These are phyloP conservation scores for Neostapfia colusana DNA, from an alignment of 176 grass and related monocot species.

Conservation along the genomic window DNA sequence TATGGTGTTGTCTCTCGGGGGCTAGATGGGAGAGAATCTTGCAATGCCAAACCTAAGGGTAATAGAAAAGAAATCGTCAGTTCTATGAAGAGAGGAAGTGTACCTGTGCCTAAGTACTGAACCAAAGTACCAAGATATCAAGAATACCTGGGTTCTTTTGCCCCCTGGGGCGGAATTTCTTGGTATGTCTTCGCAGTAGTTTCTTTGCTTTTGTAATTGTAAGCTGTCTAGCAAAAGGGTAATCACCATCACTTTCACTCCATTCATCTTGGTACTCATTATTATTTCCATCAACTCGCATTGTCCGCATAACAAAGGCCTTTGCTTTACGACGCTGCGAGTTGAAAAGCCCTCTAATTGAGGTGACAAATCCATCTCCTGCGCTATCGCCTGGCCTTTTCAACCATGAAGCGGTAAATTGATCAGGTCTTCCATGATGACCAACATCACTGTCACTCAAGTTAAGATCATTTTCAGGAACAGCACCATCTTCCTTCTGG, in stretches of 20 bases:
- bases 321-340: conserved; percentile 95
- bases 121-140: neutral
- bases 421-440: conserved; percentile 66
- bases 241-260: conserved; percentile 94
- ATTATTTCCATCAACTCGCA: conserved; percentile 77
- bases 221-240: conserved; percentile 79
- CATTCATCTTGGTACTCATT: conserved; percentile 86
- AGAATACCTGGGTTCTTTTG: conserved; percentile 78
- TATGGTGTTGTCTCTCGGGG: conserved; percentile 78
- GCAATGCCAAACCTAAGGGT: conserved; percentile 51
- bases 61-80: conserved; percentile 9
- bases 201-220: conserved; percentile 93
- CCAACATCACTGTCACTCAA: conserved; percentile 86
- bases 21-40: conserved; percentile 86
- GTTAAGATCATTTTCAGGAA: conserved; percentile 79
- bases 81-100: neutral
- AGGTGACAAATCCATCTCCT: conserved; percentile 94
- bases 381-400: conserved; percentile 87
- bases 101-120: neutral
- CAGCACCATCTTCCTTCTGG: conserved; percentile 63
- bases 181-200: conserved; percentile 67
- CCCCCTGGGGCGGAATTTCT: conserved; percentile 80
- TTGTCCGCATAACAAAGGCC: conserved; percentile 74
- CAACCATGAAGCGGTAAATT: conserved; percentile 89
- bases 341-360: conserved; percentile 97